Evolutionary conservation across 768 basidiomycete species (phyloP).

Genomic region (Mycena kentingensis): DNA sequence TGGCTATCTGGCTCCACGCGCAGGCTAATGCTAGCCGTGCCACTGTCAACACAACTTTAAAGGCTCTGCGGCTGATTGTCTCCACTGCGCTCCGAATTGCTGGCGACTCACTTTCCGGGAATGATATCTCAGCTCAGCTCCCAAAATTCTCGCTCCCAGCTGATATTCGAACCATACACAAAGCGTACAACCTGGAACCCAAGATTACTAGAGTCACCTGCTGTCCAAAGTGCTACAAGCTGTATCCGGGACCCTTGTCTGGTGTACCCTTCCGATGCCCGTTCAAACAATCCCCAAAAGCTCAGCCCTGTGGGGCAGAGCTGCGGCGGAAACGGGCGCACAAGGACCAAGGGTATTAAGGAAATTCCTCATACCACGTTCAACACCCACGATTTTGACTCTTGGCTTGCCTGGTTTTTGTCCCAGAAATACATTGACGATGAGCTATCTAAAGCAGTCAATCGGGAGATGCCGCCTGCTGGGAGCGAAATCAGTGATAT

Average conservation of each 20-base stretch:
- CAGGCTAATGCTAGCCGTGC: conserved; percentile 1
- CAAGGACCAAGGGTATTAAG: not conserved
- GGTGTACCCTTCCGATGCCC: not conserved
- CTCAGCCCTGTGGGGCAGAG: not conserved
- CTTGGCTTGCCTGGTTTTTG: conserved; percentile 14
- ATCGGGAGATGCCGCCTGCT: not conserved
- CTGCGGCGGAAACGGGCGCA: not conserved
- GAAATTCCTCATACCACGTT: not conserved
- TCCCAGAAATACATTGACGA: conserved; percentile 3
- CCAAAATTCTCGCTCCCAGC: conserved; percentile 1
- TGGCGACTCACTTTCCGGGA: not conserved
- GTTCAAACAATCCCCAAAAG: not conserved
- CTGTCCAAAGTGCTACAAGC: conserved; percentile 5
- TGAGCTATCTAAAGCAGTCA: not conserved
- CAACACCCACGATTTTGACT: conserved; percentile 6
- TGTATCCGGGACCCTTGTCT: not conserved
- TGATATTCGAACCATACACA: not conserved
- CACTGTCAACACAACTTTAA: conserved; percentile 1
- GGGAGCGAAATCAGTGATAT: conserved; percentile 5
- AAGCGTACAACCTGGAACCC: not conserved
- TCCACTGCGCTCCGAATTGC: not conserved
- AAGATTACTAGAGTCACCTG: conserved; percentile 1
- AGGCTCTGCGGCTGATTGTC: conserved; percentile 1
- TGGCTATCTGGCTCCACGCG: conserved; percentile 3
- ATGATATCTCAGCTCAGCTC: conserved; percentile 3